Percentiles rank a stretch among this genome's conserved stretches.
Evolutionary conservation across 2,329 filamentous ascomycete genomes (phyloP).

Genomic region (Aspergillus tanneri): DNA sequence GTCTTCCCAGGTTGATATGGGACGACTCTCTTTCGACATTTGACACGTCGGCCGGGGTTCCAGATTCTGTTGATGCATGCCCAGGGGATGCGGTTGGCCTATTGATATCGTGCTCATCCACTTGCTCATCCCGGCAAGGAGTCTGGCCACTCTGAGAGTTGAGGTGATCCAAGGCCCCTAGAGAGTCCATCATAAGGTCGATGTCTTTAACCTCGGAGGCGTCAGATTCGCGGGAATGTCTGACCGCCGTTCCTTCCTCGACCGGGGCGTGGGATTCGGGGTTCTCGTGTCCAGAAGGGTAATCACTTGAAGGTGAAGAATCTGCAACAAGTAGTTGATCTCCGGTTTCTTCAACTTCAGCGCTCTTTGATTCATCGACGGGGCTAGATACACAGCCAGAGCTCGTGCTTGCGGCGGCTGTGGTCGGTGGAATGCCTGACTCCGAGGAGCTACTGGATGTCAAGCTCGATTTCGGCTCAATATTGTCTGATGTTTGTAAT

Average conservation of each 20-base stretch:
- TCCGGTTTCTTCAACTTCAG: no score
- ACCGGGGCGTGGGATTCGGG: no score
- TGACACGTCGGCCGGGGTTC: neutral
- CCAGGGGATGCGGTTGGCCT: neutral
- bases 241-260: neutral
- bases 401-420: no score
- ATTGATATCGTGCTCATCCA: neutral
- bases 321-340: no score
- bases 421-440: neutral
- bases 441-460: neutral
- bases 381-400: no score
- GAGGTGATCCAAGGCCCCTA: neutral
- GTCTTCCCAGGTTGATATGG: neutral
- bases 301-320: no score
- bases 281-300: no score
- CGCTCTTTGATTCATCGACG: no score
- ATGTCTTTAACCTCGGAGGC: neutral
- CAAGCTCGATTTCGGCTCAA: no score
- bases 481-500: neutral
- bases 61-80: neutral
- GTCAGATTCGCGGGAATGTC: neutral
- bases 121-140: no score
- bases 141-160: neutral
- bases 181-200: neutral
- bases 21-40: neutral